Conservation (phyloP, 208 protist genomes). For the Trypanosoma melophagium region DNA sequence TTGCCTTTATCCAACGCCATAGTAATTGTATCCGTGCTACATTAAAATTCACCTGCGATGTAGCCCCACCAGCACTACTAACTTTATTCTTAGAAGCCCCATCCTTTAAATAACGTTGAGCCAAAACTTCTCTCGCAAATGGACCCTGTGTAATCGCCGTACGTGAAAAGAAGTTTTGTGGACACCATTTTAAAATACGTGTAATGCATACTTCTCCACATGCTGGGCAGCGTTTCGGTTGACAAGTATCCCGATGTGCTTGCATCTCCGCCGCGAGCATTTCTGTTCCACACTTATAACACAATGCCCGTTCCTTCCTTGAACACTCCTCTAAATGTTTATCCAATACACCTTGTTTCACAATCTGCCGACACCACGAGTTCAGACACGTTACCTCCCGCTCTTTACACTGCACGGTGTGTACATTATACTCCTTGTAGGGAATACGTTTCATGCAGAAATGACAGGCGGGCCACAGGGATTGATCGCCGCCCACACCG, state of each 20-base stretch:
- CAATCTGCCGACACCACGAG: constrained; percentile 83
- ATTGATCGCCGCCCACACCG: constrained; percentile 9
- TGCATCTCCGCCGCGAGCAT: constrained; percentile 69
- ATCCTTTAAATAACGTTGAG: constrained; percentile 32
- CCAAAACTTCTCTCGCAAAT: constrained; percentile 64
- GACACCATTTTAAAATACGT: constrained; percentile 84
- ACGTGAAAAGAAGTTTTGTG: constrained; percentile 47
- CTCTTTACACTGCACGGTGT: constrained; percentile 87
- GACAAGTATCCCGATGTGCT: constrained; percentile 69
- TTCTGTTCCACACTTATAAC: constrained; percentile 76
- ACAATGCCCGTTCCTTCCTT: constrained; percentile 65
- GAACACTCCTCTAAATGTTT: constrained; percentile 83
- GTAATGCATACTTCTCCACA: constrained; percentile 83
- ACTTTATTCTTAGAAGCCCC: not conserved
- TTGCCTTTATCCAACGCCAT: constrained; percentile 84
- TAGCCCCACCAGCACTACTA: not conserved
- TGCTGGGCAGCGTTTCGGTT: constrained; percentile 62
- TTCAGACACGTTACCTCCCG: constrained; percentile 89
- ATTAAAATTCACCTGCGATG: constrained; percentile 45
- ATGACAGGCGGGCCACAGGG: constrained; percentile 60
- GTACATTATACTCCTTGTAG: constrained; percentile 80
- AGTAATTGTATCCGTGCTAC: constrained; percentile 82
- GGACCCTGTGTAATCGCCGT: constrained; percentile 40
- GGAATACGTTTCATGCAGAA: constrained; percentile 66
- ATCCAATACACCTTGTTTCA: constrained; percentile 67